Evolutionary conservation across 2,329 filamentous ascomycete genomes (phyloP), one percentile per base, ranked within the genome.

Genomic region (Cytospora mali): DNA sequence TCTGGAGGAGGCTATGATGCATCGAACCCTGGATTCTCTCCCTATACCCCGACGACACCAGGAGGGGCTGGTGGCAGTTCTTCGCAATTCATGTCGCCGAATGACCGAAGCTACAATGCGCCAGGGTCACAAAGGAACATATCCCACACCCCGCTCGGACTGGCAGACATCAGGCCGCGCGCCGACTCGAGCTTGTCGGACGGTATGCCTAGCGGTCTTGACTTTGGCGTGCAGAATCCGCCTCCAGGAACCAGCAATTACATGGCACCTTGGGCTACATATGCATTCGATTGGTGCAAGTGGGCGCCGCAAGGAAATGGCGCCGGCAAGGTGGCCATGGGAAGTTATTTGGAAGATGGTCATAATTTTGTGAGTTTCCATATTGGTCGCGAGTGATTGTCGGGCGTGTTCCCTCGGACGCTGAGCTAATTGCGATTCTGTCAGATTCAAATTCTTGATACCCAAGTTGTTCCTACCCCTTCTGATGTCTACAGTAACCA

Each of bases 271-370:
- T 99, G 95, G 92, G 90, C 93, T 16, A 88, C 96, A 61, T 99
- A 98, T 75, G 94, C 95, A 14, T 94, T 96, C 71, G 95, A 99
- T 78, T 99, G 95, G 95, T 99, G 95, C 80, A 99, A 99, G 77
- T 99, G 95, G 94, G 87, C 91, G 18, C 88, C 94, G 2, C 87
- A 92, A 71, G 88, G 77, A 70, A 88, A 88, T 68, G 88, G 91
- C 66, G 92, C 92, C 4, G 95, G 95, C 46, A 98, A 98, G 77
- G 85, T 99, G 69, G 95, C 95, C 14, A 84, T 99, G 46, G 95
- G 94, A 64, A 99, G 95, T 79, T 98, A 98, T 74, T 80, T 98
- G 57, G 95, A 99, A 77, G 95, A 99, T 76, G 94, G 93, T 6
- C 95, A 99, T 79, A 99, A 99, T 75, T 99, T 96, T 81, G 93